Base-by-base conservation (phyloP, 1,284 basidiomycete species). In the Chondrostereum purpureum region DNA sequence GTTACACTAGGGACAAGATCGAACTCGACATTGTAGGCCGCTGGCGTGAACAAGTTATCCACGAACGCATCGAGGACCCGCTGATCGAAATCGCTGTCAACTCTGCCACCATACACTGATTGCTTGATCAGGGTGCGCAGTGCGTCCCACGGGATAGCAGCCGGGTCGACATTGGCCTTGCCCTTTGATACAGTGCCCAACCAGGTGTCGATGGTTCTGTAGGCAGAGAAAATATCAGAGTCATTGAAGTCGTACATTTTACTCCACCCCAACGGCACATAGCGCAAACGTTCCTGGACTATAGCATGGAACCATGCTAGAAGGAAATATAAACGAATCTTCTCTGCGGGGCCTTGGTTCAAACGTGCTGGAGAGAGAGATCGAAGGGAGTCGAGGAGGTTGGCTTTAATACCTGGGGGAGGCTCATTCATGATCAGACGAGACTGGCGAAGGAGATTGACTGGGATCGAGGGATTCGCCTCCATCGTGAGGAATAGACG, bases 261-360 rank as follows among this genome's bases (percentile, higher is more conserved):
- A 60, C 87, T 92, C 92, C 93, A 98, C 0, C 94, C 93, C 18
- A 98, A 73, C 4, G 94, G 94, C 6, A 87, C 88, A 61, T 96
- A 97, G 35, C 94, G 88, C 18, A 97, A 73, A 53, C 94, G 90
- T 64, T 97, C 94, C 66, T 96, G 93, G 0, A 97, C 84, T 18
- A 97, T 79, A 13, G 94, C 92, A 59, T 98, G 94, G 81, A 97
- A 94, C 93, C 93, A 98, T 2, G 93, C 90, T n/a, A 97, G 78
- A 31, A 96, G 69, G 82, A 94, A 94, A 65, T 94, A 94, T 19
- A 96, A 63, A 4, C 93, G 81, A 13, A 83, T 74, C 63, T 95
- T 95, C 67, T 98, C 94, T 5, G 83, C 83, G 3, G 94, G 94
- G 3, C 93, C 94, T 64, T 78, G 84, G 17, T 74, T 72, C 36